Evolutionary conservation across 768 basidiomycete genomes (phyloP), one percentile per base, ranked within the genome.

Genomic region (Daedaleopsis nitida): DNA sequence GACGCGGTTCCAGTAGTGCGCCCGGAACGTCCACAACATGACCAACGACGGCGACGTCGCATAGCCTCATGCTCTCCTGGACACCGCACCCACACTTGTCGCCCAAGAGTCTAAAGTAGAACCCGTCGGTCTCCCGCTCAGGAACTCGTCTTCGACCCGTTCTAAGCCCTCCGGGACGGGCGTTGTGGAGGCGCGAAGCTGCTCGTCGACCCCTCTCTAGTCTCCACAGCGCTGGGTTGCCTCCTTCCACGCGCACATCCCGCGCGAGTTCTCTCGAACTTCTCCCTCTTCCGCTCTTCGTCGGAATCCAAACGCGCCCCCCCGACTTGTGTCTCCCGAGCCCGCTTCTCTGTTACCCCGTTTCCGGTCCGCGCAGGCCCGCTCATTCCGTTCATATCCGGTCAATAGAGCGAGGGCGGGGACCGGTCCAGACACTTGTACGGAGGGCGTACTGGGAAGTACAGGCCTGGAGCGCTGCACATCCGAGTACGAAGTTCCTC

Each of bases 51-150:
- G 37, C 43, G 42, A 53, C 55, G 60, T 57, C 55, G 45, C 60
- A 62, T 62, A 62, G 60, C 60, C 60, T 62, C 60, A 35, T 62
- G 60, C 52, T 42, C 43, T 24, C 55, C 54, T 45, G 49, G 49
- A 51, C 55, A 56, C 51, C 52, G 51, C 24, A 12, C 43, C 19
- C 52, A 24, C 60, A 51, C 34, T 34, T 10, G 27, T 37, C 16
- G 47, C 47, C n/a, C 47, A 23, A 4, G 4, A 24, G 9, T 17
- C 19, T 11, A 19, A 23, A n/a, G n/a, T 49, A 13, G 47, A 11
- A 49, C 23, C 23, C 23, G 55, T 39, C 35, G 34, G 43, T 23
- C 39, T 53, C 52, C 52, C 38, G 45, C 17, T 10, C 21, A 47
- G 13, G 45, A 21, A 23, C 12, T 24, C 23, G 47, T 9, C 47